Percentiles rank a stretch among this genome's conserved stretches.
These are phyloP conservation scores for Penicillium simplicissimum DNA, from an alignment of 495 filamentous ascomycete genomes.

Conservation along the genomic window DNA sequence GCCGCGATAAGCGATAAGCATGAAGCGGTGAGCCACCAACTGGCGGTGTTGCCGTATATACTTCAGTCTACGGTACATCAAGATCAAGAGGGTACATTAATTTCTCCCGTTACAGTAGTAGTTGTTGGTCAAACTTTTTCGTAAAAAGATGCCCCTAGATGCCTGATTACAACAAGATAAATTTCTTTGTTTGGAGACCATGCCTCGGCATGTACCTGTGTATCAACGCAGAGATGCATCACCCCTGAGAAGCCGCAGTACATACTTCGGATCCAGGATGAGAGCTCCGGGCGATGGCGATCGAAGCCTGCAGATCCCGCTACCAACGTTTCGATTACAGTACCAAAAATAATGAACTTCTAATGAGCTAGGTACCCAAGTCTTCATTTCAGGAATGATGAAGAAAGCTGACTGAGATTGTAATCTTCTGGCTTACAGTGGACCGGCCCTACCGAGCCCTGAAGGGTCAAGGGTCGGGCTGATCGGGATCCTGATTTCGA, in stretches of 20 bases:
- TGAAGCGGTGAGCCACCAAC: conserved; percentile 20
- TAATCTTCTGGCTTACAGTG: not conserved
- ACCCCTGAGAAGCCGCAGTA: conserved; percentile 9
- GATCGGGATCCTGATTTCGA: not conserved
- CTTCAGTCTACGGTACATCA: not conserved
- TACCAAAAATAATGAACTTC: not conserved
- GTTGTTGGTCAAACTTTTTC: no score
- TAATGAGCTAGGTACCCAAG: no score
- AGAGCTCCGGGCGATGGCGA: conserved; percentile 4
- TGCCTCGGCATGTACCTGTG: not conserved
- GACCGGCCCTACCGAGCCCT: not conserved
- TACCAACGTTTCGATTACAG: not conserved
- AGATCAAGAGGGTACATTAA: no score
- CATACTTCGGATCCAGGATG: not conserved
- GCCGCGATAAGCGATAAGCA: conserved; percentile 29
- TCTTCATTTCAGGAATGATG: not conserved
- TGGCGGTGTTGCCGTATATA: conserved; percentile 9
- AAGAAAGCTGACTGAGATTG: not conserved
- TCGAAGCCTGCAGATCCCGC: conserved; percentile 12
- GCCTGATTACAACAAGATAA: not conserved
- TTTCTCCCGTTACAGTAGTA: no score
- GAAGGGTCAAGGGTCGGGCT: not conserved
- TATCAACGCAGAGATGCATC: not conserved
- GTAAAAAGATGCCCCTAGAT: not conserved
- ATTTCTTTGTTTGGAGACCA: not conserved